Evolutionary conservation across 768 basidiomycete species (phyloP), one percentile per base, ranked within the genome.

Genomic region (Tulasnella sp.): DNA sequence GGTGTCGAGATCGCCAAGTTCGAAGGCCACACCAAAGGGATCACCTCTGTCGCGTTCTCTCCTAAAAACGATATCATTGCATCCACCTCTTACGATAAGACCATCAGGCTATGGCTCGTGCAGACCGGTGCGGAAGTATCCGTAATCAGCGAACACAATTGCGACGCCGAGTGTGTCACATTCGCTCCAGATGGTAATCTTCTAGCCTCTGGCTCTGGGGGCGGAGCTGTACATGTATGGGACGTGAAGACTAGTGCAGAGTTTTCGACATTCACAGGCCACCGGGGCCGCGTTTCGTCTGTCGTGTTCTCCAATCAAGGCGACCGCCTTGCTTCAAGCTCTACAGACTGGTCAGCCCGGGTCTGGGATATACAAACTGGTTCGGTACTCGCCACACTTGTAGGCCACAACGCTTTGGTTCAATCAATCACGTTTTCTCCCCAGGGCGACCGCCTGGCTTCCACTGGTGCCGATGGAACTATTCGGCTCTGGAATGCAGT

Each of bases 301-400:
- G 53, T 61, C 13, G 55, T 41, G 19, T 61, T 61, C 45, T 55
- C 61, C 9, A 55, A 55, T 3, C 43, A 61, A 29, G 56, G 41
- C 10, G 4, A 10, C 24, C 24, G 30, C 9, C 30, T 61, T 4
- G 61, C 42, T 29, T 61, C 61, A 3, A 38, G 42, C 56, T 62
- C 61, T 4, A n/a, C 23, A 23, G 61, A 62, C 47, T 13, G 38
- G 15, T 30, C 61, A 9, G 21, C 58, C 27, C 21, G 56, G 47
- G 11, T 60, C 15, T 62, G 61, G 61, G 61, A 62, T 58, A 38
- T 38, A 38, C 34, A 38, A 15, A 15, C 5, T 5, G 34, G 34
- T 38, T 15, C 5, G 34, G 34, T n/a, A n/a, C n/a, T n/a, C n/a
- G n/a, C n/a, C n/a, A n/a, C n/a, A n/a, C n/a, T n/a, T n/a, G n/a